phyloP scores from a whole-genome alignment of 2,329 filamentous ascomycete genomes.

The Stylonectria norvegica region DNA sequence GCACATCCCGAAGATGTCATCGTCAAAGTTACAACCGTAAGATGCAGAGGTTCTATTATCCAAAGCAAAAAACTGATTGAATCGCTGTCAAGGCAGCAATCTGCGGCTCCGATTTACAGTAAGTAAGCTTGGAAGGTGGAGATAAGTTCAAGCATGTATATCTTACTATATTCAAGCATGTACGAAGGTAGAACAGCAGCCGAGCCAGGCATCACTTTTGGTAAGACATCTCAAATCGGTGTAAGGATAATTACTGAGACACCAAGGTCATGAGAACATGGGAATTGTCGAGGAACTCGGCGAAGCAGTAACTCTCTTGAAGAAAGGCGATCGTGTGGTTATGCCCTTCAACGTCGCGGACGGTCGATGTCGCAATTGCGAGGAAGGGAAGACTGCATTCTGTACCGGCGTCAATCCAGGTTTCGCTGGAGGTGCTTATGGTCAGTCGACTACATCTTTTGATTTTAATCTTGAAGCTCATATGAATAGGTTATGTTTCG shows the following conservation, averaged over 20 bases:
- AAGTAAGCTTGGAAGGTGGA: conserved; percentile 14
- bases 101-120: conserved; percentile 51
- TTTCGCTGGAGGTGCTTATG: conserved; percentile 35
- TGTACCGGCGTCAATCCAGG: conserved; percentile 53
- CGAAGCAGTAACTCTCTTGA: conserved; percentile 55
- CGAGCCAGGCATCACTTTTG: conserved; percentile 59
- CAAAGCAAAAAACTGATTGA: conserved; percentile 5
- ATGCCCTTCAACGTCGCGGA: conserved; percentile 65
- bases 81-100: conserved; percentile 39
- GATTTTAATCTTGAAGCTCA: neutral
- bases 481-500: conserved; percentile 49
- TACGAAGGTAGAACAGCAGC: conserved; percentile 64
- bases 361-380: conserved; percentile 60
- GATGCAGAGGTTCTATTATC: conserved; percentile 15
- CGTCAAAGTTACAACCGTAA: conserved; percentile 62
- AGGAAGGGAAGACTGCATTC: conserved; percentile 62
- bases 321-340: conserved; percentile 62
- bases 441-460: conserved; percentile 12
- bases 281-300: conserved; percentile 55
- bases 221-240: conserved; percentile 22
- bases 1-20: conserved; percentile 63
- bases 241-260: neutral
- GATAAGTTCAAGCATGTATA: neutral
- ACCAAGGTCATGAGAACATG: conserved; percentile 55
- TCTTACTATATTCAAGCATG: conserved; percentile 43